Evolutionary conservation across 2,329 filamentous ascomycete species (phyloP).

Genomic region (Neurospora sp.): DNA sequence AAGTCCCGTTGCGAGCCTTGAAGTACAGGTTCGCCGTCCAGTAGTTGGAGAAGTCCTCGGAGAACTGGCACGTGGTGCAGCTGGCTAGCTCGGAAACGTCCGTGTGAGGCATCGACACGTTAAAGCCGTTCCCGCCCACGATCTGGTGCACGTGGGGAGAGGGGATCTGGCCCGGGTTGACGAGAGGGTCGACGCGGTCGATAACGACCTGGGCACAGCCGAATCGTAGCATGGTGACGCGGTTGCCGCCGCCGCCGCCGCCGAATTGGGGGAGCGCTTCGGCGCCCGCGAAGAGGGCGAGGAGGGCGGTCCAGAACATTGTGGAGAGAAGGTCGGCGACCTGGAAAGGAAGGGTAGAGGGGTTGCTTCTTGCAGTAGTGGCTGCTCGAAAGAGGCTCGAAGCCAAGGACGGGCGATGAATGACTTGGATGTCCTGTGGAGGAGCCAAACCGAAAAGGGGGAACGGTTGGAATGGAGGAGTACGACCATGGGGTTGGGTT

Average conservation of each 20-base stretch:
- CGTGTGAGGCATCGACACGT: constrained; percentile 29
- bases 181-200: constrained; percentile 26
- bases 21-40: constrained; percentile 27
- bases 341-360: background rate
- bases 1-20: constrained; percentile 26
- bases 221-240: constrained; percentile 15
- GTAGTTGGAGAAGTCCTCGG: constrained; percentile 27
- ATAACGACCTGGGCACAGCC: constrained; percentile 41
- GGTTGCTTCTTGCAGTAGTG: background rate
- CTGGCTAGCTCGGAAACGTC: constrained; percentile 26
- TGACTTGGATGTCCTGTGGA: background rate
- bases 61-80: constrained; percentile 31
- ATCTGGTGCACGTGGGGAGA: constrained; percentile 47
- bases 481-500: background rate
- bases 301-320: constrained; percentile 24
- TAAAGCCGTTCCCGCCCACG: constrained; percentile 39
- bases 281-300: constrained; percentile 21
- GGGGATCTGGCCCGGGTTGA: constrained; percentile 34
- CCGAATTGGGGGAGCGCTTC: constrained; percentile 22
- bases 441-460: background rate
- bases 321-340: background rate
- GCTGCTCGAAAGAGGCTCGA: too few species aligned
- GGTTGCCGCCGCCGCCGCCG: constrained; percentile 11
- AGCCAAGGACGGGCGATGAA: background rate
- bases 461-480: background rate